Base-by-base conservation (phyloP, 2,329 filamentous ascomycete genomes). In the Botrytis aclada region DNA sequence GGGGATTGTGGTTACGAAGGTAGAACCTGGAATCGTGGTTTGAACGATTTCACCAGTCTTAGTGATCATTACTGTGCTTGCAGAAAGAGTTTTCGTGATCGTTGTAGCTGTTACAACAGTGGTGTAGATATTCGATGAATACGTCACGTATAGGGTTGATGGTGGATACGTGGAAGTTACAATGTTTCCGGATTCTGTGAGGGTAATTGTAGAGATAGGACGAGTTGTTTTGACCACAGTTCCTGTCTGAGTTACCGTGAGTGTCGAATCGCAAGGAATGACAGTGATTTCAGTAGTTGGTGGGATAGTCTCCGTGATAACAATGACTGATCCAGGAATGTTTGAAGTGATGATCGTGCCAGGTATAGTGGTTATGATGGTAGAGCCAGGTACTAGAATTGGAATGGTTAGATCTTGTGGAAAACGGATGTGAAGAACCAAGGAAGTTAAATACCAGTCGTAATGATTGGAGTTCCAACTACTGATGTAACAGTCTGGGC, bases 231-330 rank as follows among this genome's bases (percentile, higher is more conserved):
- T 62, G 12, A 72, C 16, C 6, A 54, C 7, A 34, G 51, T 60
- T 8, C 29, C 71, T 10, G 64, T 10, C 20, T 61, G 32, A 10
- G 71, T 62, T n/a, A 61, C 18, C 20, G 56, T 69, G 34, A 72
- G 25, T 1, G 71, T 72, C 20, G 64, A 62, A 32, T 64, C 41
- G 20, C 47, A 67, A 45, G 71, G 71, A 25, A 72, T n/a, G 34
- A 62, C 20, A 25, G 64, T 58, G 12, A 34, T 45, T 58, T 69
- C 34, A n/a, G 62, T 72, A 41, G 18, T 72, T 41, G 34, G 34
- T 25, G 45, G n/a, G 37, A 71, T 47, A 25, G 60, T 71, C 9
- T 71, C 41, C 20, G 70, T 71, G 37, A 71, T 66, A 10, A 56
- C 25, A 29, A 56, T 8, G 4, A 47, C 70, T 7, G 60, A 25